Percentiles rank a stretch among this genome's conserved stretches.
phyloP scores from a whole-genome alignment of 805 yeast genomes.

The Saccharomyces paradoxus region DNA sequence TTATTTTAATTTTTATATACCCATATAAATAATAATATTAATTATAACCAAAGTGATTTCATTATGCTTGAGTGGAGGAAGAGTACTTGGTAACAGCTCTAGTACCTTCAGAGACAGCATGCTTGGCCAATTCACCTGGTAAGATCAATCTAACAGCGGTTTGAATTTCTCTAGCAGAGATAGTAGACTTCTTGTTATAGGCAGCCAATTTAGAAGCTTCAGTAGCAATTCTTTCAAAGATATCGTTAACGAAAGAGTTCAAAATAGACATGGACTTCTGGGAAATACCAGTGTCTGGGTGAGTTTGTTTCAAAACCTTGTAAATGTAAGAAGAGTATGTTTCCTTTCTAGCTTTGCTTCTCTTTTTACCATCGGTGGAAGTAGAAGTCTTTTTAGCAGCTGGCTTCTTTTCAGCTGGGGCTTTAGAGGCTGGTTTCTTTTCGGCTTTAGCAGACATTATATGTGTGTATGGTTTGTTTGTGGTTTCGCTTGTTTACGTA shows the following conservation, averaged over 20 bases:
- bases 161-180: conserved; percentile 97
- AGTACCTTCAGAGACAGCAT: conserved; percentile 97
- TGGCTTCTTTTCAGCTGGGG: conserved; percentile 93
- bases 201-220: conserved; percentile 98
- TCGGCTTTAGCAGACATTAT: conserved; percentile 57
- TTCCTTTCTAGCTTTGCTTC: conserved; percentile 94
- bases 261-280: conserved; percentile 97
- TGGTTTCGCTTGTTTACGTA: conserved; percentile 17
- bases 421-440: conserved; percentile 71
- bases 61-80: conserved; percentile 44
- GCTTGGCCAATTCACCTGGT: conserved; percentile 98
- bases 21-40: conserved; percentile 3
- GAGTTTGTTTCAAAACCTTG: conserved; percentile 97
- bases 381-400: conserved; percentile 89
- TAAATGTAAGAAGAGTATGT: conserved; percentile 96
- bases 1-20: conserved; percentile 2
- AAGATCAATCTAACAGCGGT: conserved; percentile 96
- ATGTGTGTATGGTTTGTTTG: neutral
- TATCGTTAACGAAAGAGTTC: conserved; percentile 97
- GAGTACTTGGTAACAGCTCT: conserved; percentile 97
- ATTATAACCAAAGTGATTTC: conserved; percentile 3
- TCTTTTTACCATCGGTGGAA: conserved; percentile 76
- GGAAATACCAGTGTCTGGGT: conserved; percentile 99
- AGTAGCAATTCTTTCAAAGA: conserved; percentile 94
- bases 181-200: conserved; percentile 96